phyloP scores from a whole-genome alignment of 2,329 filamentous ascomycete genomes.

The Pseudogymnoascus sp. region DNA sequence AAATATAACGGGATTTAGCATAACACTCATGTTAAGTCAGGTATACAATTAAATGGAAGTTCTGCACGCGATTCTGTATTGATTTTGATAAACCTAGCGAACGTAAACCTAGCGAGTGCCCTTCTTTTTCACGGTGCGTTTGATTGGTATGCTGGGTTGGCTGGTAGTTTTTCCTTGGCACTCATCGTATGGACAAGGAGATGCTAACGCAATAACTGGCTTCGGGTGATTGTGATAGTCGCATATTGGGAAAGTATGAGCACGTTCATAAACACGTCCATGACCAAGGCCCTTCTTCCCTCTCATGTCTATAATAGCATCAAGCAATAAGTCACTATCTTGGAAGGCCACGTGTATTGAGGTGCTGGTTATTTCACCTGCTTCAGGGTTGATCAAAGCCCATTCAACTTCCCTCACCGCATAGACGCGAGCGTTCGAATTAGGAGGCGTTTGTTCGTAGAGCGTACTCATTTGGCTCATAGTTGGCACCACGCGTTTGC shows the following conservation, averaged over 20 bases:
- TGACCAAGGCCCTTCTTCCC: background rate
- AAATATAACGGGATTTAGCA: background rate
- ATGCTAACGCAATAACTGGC: background rate
- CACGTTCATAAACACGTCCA: slow-evolving; percentile 4
- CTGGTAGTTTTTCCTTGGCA: background rate
- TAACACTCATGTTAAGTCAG: background rate
- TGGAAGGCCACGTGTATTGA: background rate
- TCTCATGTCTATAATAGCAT: background rate
- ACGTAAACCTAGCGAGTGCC: too few relatives aligned
- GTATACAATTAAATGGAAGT: background rate
- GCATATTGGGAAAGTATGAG: background rate
- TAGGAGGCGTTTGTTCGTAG: background rate
- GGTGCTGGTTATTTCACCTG: background rate
- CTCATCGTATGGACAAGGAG: background rate
- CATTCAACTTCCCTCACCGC: background rate
- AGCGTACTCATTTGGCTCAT: background rate
- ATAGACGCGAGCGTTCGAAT: background rate
- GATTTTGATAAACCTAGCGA: background rate
- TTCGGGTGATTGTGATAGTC: background rate
- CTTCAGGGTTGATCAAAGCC: background rate
- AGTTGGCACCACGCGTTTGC: background rate
- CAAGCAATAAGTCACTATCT: background rate
- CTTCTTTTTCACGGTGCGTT: too few relatives aligned
- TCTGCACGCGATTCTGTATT: background rate
- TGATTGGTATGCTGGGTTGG: background rate